Conservation (phyloP, 1,139 yeast genomes). For the Spathaspora sp. region DNA sequence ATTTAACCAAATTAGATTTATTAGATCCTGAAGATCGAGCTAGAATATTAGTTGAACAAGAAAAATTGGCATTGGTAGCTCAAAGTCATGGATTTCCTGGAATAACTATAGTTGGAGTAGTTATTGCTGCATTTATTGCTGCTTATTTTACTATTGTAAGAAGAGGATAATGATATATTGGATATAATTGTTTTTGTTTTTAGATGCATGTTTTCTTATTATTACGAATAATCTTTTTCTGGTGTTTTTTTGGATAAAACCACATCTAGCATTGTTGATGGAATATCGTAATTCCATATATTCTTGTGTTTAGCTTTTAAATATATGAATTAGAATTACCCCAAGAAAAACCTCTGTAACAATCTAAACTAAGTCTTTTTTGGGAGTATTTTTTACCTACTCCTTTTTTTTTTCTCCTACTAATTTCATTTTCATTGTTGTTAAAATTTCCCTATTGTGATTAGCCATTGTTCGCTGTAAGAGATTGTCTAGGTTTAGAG, state of each 20-base stretch:
- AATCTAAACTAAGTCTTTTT: too few relatives aligned
- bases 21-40: slow-evolving; percentile 50
- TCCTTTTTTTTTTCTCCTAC: neutral
- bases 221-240: too few relatives aligned
- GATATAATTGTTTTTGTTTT: neutral
- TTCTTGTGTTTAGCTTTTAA: neutral
- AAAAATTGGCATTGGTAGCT: slow-evolving; percentile 12
- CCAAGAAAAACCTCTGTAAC: neutral
- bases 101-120: slow-evolving; percentile 29
- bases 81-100: slow-evolving; percentile 12
- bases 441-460: neutral
- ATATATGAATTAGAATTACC: neutral
- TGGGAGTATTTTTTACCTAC: too few relatives aligned
- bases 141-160: slow-evolving; percentile 21
- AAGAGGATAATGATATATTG: slow-evolving; percentile 12
- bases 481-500: neutral
- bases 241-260: neutral
- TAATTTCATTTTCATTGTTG: neutral
- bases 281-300: neutral
- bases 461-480: neutral
- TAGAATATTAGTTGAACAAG: slow-evolving; percentile 31
- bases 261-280: neutral
- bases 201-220: neutral
- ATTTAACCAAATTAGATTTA: slow-evolving; percentile 25
- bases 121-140: slow-evolving; percentile 30